Percentiles rank a stretch among this genome's conserved stretches.
These are phyloP conservation scores for Corinectria fuckeliana DNA, from an alignment of 2,329 filamentous ascomycete genomes.

Conservation along the genomic window DNA sequence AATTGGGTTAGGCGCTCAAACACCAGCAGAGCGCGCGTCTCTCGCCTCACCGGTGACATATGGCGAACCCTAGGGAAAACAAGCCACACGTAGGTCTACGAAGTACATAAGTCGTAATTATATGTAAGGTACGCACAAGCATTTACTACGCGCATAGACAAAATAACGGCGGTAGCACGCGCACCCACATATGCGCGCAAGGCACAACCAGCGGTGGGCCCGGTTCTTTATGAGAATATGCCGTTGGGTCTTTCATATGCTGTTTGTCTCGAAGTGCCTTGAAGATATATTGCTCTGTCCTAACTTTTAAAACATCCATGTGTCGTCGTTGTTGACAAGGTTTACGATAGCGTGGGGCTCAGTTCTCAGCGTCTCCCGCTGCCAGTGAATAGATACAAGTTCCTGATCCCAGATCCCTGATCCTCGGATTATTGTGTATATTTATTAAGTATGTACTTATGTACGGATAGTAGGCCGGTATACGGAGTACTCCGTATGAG, in stretches of 20 bases:
- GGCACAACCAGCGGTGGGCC: slow-evolving; percentile 6
- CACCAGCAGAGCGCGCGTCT: neutral
- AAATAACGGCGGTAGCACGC: neutral
- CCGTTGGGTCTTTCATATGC: too few relatives aligned
- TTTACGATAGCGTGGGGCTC: neutral
- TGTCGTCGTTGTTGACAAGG: neutral
- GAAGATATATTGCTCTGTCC: neutral
- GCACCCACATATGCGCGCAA: slow-evolving; percentile 11
- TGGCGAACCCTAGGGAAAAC: neutral
- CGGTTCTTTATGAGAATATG: neutral
- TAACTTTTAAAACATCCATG: neutral
- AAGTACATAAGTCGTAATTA: too few relatives aligned
- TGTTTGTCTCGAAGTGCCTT: too few relatives aligned
- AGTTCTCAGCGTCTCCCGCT: neutral
- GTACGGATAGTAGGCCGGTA: too few relatives aligned
- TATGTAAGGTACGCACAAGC: neutral
- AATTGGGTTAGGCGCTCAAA: neutral
- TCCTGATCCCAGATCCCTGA: too few relatives aligned
- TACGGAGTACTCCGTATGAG: too few relatives aligned
- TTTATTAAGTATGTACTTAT: too few relatives aligned
- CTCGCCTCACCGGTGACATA: neutral
- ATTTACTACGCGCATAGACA: neutral
- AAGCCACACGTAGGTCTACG: neutral
- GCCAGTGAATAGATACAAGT: too few relatives aligned
- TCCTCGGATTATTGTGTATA: neutral